A percentile compares a stretch with the other conserved stretches of the same genome.
Conservation (phyloP, 2,329 filamentous ascomycete species). For the Tolypocladium cylindrosporum region DNA sequence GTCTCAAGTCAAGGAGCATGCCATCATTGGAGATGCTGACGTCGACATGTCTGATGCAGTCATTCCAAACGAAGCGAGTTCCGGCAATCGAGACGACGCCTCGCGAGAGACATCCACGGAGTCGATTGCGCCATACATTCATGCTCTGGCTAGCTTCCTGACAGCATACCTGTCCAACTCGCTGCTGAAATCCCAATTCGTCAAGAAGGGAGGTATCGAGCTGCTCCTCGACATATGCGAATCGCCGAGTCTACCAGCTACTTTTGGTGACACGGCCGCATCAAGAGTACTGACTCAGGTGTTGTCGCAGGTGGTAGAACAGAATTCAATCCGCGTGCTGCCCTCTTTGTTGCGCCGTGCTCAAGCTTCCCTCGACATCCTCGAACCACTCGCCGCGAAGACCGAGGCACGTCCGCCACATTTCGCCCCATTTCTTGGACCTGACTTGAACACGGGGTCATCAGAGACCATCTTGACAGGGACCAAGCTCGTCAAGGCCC, state of each 20-base stretch:
- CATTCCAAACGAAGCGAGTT: constrained; percentile 5
- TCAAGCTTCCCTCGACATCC: constrained; percentile 55
- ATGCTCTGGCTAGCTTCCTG: constrained; percentile 68
- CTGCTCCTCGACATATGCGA: constrained; percentile 75
- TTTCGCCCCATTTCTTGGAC: constrained; percentile 56
- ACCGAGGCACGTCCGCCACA: constrained; percentile 47
- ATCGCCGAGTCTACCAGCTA: constrained; percentile 66
- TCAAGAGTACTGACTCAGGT: constrained; percentile 64
- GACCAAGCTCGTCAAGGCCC: constrained; percentile 68
- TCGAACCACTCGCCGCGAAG: constrained; percentile 53
- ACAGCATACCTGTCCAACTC: constrained; percentile 63
- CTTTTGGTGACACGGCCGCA: constrained; percentile 47
- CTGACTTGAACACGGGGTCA: constrained; percentile 25
- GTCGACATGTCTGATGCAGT: constrained; percentile 56
- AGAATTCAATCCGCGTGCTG: constrained; percentile 68
- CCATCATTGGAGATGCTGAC: constrained; percentile 33
- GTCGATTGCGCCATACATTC: constrained; percentile 58
- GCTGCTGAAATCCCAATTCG: constrained; percentile 61
- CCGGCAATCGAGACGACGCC: constrained; percentile 7
- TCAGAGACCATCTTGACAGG: constrained; percentile 45
- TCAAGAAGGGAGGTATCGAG: constrained; percentile 72
- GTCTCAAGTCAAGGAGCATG: constrained; percentile 29
- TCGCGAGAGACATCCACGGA: constrained; percentile 15
- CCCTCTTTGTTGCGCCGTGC: constrained; percentile 71
- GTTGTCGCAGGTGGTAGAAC: constrained; percentile 68